Conservation (phyloP, 2,329 filamentous ascomycete species). For the Nemania diffusa region DNA sequence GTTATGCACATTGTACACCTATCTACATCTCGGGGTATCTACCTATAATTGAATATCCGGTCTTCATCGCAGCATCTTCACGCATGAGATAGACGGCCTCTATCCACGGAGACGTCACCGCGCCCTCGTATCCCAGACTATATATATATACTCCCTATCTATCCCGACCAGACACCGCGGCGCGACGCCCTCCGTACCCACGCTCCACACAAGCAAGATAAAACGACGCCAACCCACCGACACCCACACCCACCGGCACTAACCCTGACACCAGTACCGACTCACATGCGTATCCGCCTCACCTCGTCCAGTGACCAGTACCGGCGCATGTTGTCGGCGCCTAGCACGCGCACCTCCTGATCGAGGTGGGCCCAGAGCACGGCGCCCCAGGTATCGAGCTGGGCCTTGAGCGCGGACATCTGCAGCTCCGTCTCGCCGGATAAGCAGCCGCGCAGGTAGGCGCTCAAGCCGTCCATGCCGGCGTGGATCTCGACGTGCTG, state of each 20-base stretch:
- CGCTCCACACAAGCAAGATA: too few species aligned
- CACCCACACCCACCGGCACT: too few species aligned
- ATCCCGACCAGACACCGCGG: background rate
- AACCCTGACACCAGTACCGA: too few species aligned
- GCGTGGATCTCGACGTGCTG: constrained; percentile 84
- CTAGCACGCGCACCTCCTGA: constrained; percentile 80
- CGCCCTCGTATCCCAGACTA: background rate
- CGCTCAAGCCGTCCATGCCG: constrained; percentile 74
- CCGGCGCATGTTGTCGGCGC: constrained; percentile 87
- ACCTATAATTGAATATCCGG: background rate
- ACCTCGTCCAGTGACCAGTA: constrained; percentile 86
- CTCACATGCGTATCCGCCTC: constrained; percentile 71
- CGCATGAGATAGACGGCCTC: background rate
- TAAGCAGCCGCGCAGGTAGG: constrained; percentile 71
- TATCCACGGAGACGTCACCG: background rate
- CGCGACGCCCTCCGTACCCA: too few species aligned
- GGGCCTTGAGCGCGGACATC: constrained; percentile 68
- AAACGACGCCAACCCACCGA: too few species aligned
- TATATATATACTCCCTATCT: background rate
- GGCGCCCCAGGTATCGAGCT: constrained; percentile 81
- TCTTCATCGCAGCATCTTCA: background rate
- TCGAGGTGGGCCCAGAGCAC: constrained; percentile 87
- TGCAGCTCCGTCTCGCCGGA: constrained; percentile 70
- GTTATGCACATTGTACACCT: background rate
- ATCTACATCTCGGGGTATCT: background rate